phyloP scores from a whole-genome alignment of 179 eudicot genomes.

The Amaranthus tricolor region DNA sequence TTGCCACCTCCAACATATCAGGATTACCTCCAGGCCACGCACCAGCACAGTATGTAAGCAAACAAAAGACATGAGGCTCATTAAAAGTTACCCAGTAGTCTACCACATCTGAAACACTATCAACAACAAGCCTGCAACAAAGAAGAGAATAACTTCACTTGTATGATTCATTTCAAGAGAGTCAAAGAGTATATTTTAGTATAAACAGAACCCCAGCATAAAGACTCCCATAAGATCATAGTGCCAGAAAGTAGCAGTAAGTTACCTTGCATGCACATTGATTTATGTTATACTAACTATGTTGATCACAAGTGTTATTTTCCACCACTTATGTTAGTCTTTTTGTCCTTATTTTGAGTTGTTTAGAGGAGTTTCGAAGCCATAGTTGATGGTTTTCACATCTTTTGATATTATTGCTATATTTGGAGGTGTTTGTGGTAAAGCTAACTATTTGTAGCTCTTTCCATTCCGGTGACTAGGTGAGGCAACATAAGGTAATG shows the following conservation, averaged over 20 bases:
- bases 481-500: no score
- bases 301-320: no score
- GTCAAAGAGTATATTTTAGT: background rate
- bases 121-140: slow-evolving; percentile 87
- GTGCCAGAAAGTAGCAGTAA: background rate
- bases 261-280: background rate
- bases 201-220: background rate
- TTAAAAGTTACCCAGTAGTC: slow-evolving; percentile 98
- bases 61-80: slow-evolving; percentile 94
- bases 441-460: no score
- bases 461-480: no score
- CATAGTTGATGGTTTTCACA: no score
- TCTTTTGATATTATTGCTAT: no score
- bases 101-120: slow-evolving; percentile 68
- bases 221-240: background rate
- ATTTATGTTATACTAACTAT: background rate
- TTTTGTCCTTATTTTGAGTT: no score
- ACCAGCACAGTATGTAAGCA: slow-evolving; percentile 97
- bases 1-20: slow-evolving; percentile 90
- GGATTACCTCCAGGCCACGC: slow-evolving; percentile 99
- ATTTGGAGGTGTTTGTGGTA: no score
- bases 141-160: slow-evolving; percentile 12
- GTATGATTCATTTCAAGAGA: background rate
- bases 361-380: no score
- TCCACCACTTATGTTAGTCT: no score